Conservation (phyloP, 2,329 filamentous ascomycete genomes). For the Epichloe uncinata region DNA sequence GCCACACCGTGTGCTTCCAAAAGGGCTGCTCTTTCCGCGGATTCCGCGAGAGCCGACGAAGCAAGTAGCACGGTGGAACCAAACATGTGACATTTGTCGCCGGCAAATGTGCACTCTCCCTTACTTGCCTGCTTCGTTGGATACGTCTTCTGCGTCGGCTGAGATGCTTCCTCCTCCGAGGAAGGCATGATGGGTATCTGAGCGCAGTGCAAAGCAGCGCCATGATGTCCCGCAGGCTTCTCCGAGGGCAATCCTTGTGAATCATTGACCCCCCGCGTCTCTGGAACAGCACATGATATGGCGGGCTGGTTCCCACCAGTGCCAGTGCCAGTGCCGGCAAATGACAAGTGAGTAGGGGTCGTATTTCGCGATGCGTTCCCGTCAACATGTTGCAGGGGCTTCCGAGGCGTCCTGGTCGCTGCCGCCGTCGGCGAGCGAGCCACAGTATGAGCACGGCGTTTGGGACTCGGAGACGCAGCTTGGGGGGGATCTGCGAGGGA, state of each 20-base stretch:
- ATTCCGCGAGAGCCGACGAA: slow-evolving; percentile 24
- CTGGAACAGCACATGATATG: background rate
- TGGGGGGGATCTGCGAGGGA: background rate
- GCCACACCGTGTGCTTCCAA: slow-evolving; percentile 29
- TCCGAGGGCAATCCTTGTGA: background rate
- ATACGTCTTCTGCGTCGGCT: background rate
- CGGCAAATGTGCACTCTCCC: slow-evolving; percentile 19
- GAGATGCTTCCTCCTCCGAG: background rate
- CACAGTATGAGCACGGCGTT: slow-evolving; percentile 6
- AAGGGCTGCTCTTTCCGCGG: slow-evolving; percentile 24
- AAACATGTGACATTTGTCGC: slow-evolving; percentile 24
- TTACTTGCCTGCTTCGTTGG: background rate
- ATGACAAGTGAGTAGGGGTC: background rate
- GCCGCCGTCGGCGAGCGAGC: background rate
- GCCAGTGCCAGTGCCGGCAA: background rate
- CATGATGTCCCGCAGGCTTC: too few species aligned
- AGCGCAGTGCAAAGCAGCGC: background rate
- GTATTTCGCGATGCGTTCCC: slow-evolving; percentile 10
- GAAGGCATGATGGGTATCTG: background rate
- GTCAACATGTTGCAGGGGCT: slow-evolving; percentile 12
- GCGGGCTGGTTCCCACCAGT: background rate
- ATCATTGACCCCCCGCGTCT: background rate
- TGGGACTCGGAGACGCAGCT: slow-evolving; percentile 6
- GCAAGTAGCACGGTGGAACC: slow-evolving; percentile 27
- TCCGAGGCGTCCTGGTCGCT: slow-evolving; percentile 5